These are phyloP conservation scores for Ceratocystis alfenasii DNA, from an alignment of 2,329 filamentous ascomycete genomes.

Conservation along the genomic window DNA sequence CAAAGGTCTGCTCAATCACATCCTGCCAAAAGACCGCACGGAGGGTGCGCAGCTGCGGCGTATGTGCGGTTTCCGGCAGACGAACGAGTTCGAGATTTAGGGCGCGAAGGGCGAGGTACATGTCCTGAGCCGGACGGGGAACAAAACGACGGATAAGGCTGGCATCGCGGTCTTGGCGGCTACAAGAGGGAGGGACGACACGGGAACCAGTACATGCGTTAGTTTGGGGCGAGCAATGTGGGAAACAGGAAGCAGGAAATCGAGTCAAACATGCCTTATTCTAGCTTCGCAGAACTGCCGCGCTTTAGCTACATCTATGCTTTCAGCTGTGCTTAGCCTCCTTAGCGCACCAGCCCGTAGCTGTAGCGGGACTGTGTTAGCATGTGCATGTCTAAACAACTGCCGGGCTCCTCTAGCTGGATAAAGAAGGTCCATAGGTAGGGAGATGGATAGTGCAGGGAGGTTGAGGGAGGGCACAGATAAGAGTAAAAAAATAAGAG, in stretches of 20 bases:
- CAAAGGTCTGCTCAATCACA: conserved; percentile 63
- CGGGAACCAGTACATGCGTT: neutral
- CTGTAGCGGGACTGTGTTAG: neutral
- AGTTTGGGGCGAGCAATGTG: neutral
- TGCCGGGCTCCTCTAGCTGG: neutral
- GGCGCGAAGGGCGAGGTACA: conserved; percentile 80
- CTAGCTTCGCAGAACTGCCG: conserved; percentile 13
- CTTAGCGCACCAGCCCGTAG: neutral
- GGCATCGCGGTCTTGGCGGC: conserved; percentile 80
- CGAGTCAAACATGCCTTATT: conserved; percentile 4
- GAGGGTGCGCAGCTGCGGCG: conserved; percentile 72
- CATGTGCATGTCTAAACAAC: neutral
- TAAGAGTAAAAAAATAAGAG: neutral
- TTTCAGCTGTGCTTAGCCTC: neutral
- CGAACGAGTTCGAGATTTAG: conserved; percentile 87
- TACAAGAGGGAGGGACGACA: conserved; percentile 29
- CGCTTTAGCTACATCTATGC: conserved; percentile 5
- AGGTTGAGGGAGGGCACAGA: neutral
- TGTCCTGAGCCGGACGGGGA: conserved; percentile 59
- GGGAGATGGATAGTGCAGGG: neutral
- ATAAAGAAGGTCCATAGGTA: neutral
- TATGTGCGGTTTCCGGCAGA: conserved; percentile 81
- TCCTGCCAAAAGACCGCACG: conserved; percentile 95
- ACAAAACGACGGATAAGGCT: conserved; percentile 79
- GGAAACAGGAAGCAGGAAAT: neutral